Evolutionary conservation across 1,139 yeast species (phyloP), one percentile per base, ranked within the genome.

Genomic region (Debaryomyces fabryi): DNA sequence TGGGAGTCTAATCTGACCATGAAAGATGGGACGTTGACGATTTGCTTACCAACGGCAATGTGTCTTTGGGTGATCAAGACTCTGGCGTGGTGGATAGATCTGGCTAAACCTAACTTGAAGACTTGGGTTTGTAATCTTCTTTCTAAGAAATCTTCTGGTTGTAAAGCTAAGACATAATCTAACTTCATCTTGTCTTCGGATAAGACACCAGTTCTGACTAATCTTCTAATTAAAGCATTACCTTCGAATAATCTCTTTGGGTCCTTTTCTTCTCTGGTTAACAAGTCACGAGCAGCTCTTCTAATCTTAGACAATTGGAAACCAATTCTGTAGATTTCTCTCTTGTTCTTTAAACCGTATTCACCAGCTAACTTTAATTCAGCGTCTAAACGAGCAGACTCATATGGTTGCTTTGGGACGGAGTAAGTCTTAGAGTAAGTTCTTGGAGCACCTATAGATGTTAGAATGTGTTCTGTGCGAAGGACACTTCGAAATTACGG

Each of bases 81-180:
- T 86, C 99, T 93, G 64, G 99, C 99, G 83, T 93, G 99, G 87
- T 93, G 99, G 72, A 93, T 89, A 68, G 98, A 92, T 84, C 95
- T 93, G 72, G 99, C 99, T 76, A 95, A 87, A 75, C 99, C 99
- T 69, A 91, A 88, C 86, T 93, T 93, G 97, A 93, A 93, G 64
- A 93, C 99, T 84, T 93, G 99, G 75, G 99, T 95, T 85, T 93
- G 99, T 78, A 93, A 87, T 85, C 99, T 90, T 87, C 99, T 92
- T 85, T 93, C 99, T 82, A 93, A 88, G 95, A 93, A 93, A 81
- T 95, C 99, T 85, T 93, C 99, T 71, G 90, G 81, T 79, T 89
- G 88, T 74, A 93, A 88, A 72, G 99, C 97, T 79, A 93, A 85
- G 69, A 93, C 99, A 81, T 95, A 95, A 93, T 93, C 99, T 81